Evolutionary conservation across 345 rosid species (phyloP), one percentile per base, ranked within the genome.

Genomic region (Geranium rotundifolium): DNA sequence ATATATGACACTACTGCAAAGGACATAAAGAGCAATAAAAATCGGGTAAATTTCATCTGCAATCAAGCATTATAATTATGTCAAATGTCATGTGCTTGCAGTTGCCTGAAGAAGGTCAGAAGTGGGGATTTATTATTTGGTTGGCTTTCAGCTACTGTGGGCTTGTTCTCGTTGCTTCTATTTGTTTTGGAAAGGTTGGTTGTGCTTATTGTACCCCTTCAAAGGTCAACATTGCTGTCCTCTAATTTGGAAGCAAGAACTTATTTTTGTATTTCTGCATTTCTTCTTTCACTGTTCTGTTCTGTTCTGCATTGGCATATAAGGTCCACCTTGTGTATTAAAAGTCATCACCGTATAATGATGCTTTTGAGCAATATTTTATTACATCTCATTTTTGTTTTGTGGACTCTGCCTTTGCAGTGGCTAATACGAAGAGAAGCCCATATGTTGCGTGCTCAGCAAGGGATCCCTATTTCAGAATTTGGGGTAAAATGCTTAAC

Each of bases 101-200:
- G 99, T 81, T 95, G 83, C 96, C 97, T 19, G 87, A 82, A 75
- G 86, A 84, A 66, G 97, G 96, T 70, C 96, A 90, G 76, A 95
- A 88, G 76, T 95, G 96, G 96, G 96, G 96, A 62, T 95, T 95
- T 71, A 81, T 95, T 27, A 95, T 95, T 65, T 95, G 99, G 99
- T 78, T 95, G 74, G 75, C 87, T 71, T 88, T 88, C 75, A 95
- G 99, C 76, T 95, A 90, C 81, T 88, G 92, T 75, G 95, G 88
- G 69, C 97, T 95, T 59, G 65, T 90, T 66, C 84, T 89, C 77
- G 72, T 95, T 60, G 88, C 95, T 62, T 81, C 85, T 82, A 84
- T 85, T 83, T 95, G 88, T 30, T 15, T 82, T 57, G 79, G 92
- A 74, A 90, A 88, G 96, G 99, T 84, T 58, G 59, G 73, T 58